Percentiles rank a stretch among this genome's conserved stretches.
These are phyloP conservation scores for Yamadazyma jaroonii DNA, from an alignment of 1,139 yeast species.

Conservation along the genomic window DNA sequence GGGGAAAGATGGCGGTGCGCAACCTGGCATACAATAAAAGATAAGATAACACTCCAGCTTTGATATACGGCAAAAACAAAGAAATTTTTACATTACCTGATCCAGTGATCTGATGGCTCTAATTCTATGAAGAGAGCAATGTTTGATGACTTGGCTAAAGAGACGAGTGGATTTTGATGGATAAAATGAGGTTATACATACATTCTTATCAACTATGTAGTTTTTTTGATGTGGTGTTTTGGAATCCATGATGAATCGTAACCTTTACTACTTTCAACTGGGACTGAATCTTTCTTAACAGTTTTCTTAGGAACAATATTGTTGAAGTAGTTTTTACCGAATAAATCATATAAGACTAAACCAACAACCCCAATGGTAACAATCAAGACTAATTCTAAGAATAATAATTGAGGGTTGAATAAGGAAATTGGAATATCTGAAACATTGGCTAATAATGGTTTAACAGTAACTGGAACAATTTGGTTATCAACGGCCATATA, in stretches of 20 bases:
- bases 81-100: too few relatives aligned
- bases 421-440: conserved; percentile 66
- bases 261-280: conserved; percentile 18
- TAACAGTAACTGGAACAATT: conserved; percentile 45
- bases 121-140: too few relatives aligned
- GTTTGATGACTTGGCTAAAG: too few relatives aligned
- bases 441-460: conserved; percentile 57
- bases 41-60: too few relatives aligned
- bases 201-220: too few relatives aligned
- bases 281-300: conserved; percentile 26
- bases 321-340: conserved; percentile 41
- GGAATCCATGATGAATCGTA: conserved; percentile 39
- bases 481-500: conserved; percentile 49
- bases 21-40: too few relatives aligned
- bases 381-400: conserved; percentile 55
- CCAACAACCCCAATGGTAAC: conserved; percentile 50
- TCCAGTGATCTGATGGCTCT: too few relatives aligned
- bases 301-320: conserved; percentile 27
- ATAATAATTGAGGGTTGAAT: conserved; percentile 69
- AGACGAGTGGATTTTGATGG: too few relatives aligned
- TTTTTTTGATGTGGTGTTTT: conserved; percentile 32
- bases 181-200: too few relatives aligned
- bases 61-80: too few relatives aligned
- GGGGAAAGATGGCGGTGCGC: too few relatives aligned
- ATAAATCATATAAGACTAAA: conserved; percentile 45